These are phyloP conservation scores for Eucalyptus erythrocorys DNA, from an alignment of 345 rosid species.

Conservation along the genomic window DNA sequence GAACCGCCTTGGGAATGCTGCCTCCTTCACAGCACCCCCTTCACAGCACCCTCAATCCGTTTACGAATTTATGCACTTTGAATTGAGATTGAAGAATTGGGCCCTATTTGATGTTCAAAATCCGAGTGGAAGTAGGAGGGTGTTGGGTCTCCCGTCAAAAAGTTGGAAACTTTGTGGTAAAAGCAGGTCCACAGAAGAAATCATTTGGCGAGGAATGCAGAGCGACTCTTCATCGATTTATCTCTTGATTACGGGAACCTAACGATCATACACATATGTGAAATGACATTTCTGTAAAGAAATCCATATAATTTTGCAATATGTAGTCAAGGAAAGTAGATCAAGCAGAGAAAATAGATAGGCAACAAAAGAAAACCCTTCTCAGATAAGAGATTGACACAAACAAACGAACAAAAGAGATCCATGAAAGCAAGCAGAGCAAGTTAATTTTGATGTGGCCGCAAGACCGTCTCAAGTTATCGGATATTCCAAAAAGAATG, in stretches of 20 bases:
- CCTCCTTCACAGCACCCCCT: neutral
- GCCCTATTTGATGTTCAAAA: neutral
- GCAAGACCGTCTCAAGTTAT: constrained; percentile 59
- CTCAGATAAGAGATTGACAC: constrained; percentile 86
- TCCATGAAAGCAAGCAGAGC: constrained; percentile 94
- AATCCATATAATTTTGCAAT: neutral
- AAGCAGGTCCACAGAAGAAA: constrained; percentile 26
- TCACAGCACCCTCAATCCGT: neutral
- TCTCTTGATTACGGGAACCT: too few species aligned
- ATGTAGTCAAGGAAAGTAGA: neutral
- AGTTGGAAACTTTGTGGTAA: neutral
- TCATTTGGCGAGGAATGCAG: neutral
- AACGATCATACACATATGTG: neutral
- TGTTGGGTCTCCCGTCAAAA: neutral
- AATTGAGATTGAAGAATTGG: neutral
- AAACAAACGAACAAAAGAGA: constrained; percentile 89
- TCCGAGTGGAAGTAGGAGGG: neutral
- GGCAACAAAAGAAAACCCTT: constrained; percentile 34
- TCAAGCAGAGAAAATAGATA: neutral
- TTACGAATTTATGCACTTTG: neutral
- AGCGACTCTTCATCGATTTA: too few species aligned
- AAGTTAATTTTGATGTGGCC: constrained; percentile 96
- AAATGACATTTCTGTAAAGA: neutral
- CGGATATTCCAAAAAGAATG: constrained; percentile 18
- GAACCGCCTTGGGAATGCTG: neutral